A percentile compares a stretch with the other conserved stretches of the same genome.
phyloP scores from a whole-genome alignment of 139 green algal species.

The Spirogloea muscicola region DNA sequence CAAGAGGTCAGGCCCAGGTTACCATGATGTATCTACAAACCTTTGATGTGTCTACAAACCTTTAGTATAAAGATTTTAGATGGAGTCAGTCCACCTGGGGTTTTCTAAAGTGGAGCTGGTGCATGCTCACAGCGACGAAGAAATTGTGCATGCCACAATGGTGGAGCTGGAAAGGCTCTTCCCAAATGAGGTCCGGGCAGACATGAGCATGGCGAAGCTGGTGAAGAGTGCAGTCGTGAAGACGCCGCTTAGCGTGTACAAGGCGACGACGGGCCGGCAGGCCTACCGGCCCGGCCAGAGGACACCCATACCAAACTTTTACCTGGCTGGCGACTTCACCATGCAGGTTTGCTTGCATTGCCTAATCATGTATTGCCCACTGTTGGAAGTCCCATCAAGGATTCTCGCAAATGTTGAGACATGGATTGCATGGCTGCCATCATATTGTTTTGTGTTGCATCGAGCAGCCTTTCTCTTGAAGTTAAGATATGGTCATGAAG shows the following conservation, averaged over 20 bases:
- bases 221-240: slow-evolving; percentile 78
- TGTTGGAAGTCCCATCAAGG: too few species aligned
- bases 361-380: too few species aligned
- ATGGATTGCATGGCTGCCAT: too few species aligned
- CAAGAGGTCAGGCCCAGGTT: too few species aligned
- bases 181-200: slow-evolving; percentile 77
- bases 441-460: too few species aligned
- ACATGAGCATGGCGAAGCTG: slow-evolving; percentile 50
- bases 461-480: too few species aligned
- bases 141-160: slow-evolving; percentile 93
- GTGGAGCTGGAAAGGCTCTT: slow-evolving; percentile 89
- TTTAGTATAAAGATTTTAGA: too few species aligned
- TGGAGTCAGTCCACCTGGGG: too few species aligned
- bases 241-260: slow-evolving; percentile 92
- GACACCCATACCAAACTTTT: slow-evolving; percentile 88
- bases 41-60: too few species aligned
- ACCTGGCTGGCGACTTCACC: slow-evolving; percentile 93
- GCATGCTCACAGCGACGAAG: slow-evolving; percentile 85
- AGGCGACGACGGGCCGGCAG: slow-evolving; percentile 84
- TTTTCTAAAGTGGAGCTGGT: background rate
- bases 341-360: slow-evolving; percentile 70
- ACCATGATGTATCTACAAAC: too few species aligned
- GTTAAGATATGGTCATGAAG: too few species aligned
- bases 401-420: too few species aligned
- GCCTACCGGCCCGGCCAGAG: slow-evolving; percentile 67